Base-by-base conservation (phyloP, 768 basidiomycete genomes). In the Hypsizygus marmoreus region DNA sequence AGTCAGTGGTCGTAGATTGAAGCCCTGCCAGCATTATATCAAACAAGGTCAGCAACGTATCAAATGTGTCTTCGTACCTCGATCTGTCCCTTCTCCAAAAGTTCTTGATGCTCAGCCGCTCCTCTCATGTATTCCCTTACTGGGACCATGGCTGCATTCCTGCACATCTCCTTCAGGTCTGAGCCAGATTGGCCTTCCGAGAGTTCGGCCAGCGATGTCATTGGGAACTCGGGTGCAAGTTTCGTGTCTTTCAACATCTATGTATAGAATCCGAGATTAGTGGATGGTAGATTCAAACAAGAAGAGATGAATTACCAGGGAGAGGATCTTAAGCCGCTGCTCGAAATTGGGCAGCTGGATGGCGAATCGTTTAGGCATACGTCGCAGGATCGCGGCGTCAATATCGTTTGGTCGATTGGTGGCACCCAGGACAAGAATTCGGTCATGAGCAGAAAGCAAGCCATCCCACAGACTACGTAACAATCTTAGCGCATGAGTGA, bases 361-460 rank as follows among this genome's bases (percentile, higher is more conserved):
- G 1, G 88, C 79, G 63, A 97, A 97, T 9, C 94, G 90, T 65
- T 95, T 97, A 1, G 97, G 97, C 93, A 99, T 94, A n/a, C 95
- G 86, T n/a, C 90, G 79, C 17, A 93, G 71, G 53, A 94, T 88
- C 20, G 91, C 89, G 2, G 83, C 68, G 59, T 93, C 91, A 43
- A 93, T 92, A 53, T 98, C 97, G 59, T 86, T 87, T 14, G 95
- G 94, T 47, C 95, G 74, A 64, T 99, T 98, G 6, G 95, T 98
- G 0, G 95, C 95, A 12, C 95, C 95, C 2, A 99, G 81, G 4
- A 97, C 88, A 48, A 97, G 62, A 53, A 97, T 92, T 19, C 91
- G 76, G 54, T 94, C 88, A 1, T 79, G 74, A 10, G 82, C 79
- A 0, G 93, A 92, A 5, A 85, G 76, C 4, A 98, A 73, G 2